Percentiles rank a stretch among this genome's conserved stretches.
Evolutionary conservation across 2,329 filamentous ascomycete species (phyloP).

Genomic region (Penicillium crustosum): DNA sequence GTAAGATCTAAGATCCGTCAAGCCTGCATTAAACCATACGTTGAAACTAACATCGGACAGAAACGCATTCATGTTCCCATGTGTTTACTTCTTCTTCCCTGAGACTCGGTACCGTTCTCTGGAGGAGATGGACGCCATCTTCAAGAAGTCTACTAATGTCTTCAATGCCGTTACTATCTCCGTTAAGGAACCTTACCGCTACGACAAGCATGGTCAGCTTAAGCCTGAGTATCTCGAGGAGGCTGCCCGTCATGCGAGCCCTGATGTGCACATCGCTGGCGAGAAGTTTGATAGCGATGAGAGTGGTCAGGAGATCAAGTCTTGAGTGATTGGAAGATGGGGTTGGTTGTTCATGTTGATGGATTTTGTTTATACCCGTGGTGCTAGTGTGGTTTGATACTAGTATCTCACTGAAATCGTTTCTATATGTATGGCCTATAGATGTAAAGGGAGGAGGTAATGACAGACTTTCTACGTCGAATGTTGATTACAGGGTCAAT

Average conservation of each 20-base stretch:
- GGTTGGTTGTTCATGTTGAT: not conserved
- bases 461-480: not conserved
- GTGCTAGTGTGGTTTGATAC: not conserved
- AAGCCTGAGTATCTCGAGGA: constrained; percentile 50
- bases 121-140: constrained; percentile 68
- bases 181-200: constrained; percentile 53
- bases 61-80: constrained; percentile 54
- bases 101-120: constrained; percentile 60
- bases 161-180: constrained; percentile 53
- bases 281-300: constrained; percentile 29
- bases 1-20: constrained; percentile 25
- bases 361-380: constrained; percentile 2
- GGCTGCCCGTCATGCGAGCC: constrained; percentile 23
- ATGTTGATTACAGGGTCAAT: too few species aligned
- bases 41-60: constrained; percentile 23
- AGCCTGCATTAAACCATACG: not conserved
- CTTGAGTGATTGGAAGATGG: not conserved
- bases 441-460: not conserved
- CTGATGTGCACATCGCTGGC: constrained; percentile 12
- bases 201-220: constrained; percentile 58
- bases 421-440: not conserved
- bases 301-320: constrained; percentile 18
- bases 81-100: constrained; percentile 60
- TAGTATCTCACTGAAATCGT: not conserved
- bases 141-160: constrained; percentile 53